These are phyloP conservation scores for Scenedesmus sp. DNA, from an alignment of 163 green algal species.

Conservation along the genomic window DNA sequence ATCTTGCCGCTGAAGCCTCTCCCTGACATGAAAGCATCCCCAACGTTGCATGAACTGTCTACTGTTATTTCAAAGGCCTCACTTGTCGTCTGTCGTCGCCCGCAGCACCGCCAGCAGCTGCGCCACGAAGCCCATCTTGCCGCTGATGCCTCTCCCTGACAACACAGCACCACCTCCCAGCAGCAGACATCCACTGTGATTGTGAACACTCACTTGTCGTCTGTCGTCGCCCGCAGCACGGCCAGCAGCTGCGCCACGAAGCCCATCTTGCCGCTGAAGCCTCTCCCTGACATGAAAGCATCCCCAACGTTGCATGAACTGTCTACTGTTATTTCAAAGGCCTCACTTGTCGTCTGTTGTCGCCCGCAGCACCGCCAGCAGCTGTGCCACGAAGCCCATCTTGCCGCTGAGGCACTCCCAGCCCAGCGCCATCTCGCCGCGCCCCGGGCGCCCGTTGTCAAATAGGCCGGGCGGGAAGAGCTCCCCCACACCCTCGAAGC, in stretches of 20 bases:
- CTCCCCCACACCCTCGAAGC: constrained; percentile 74
- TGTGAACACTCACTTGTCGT: constrained; percentile 86
- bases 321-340: too few relatives aligned
- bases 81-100: constrained; percentile 70
- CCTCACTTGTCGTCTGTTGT: constrained; percentile 90
- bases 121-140: constrained; percentile 95
- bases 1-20: constrained; percentile 91
- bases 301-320: too few relatives aligned
- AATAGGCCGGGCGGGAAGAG: constrained; percentile 91
- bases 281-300: too few relatives aligned
- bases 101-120: constrained; percentile 90
- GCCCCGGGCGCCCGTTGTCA: constrained; percentile 76
- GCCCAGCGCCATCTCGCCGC: constrained; percentile 70
- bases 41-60: too few relatives aligned
- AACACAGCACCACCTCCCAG: too few relatives aligned
- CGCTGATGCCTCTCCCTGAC: too few relatives aligned
- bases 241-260: constrained; percentile 92
- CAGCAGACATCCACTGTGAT: too few relatives aligned
- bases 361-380: constrained; percentile 87
- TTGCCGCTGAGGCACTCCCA: constrained; percentile 93
- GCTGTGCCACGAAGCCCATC: constrained; percentile 89
- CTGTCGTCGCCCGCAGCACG: constrained; percentile 82
- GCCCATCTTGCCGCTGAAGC: constrained; percentile 93
- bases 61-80: neutral
- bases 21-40: too few relatives aligned